Evolutionary conservation across 1,139 yeast species (phyloP).

Genomic region (Scheffersomyces illinoinensis): DNA sequence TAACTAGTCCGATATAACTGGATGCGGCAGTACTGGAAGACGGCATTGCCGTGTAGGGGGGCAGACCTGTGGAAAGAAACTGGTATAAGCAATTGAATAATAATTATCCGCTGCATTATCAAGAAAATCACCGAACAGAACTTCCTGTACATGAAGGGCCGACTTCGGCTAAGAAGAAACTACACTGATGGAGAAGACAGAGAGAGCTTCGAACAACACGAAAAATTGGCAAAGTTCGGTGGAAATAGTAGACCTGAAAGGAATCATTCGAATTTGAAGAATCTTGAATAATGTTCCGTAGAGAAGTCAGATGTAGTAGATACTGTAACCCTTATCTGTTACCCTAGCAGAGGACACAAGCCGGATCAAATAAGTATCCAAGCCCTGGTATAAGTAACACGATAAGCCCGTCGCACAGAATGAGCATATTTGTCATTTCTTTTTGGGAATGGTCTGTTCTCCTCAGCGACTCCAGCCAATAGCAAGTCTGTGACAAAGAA

Average conservation of each 20-base stretch:
- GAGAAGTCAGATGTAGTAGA: not conserved
- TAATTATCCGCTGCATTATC: not conserved
- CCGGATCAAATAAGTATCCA: not conserved
- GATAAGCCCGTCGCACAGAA: not conserved
- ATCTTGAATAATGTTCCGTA: not conserved
- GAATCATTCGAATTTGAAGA: not conserved
- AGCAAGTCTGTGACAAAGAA: not conserved
- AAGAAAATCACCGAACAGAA: not conserved
- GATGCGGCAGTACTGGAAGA: not conserved
- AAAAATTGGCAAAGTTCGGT: not conserved
- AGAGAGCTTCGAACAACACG: not conserved
- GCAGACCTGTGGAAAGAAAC: not conserved
- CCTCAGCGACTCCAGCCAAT: not conserved
- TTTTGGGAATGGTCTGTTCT: not conserved
- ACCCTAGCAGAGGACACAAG: not conserved
- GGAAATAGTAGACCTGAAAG: not conserved
- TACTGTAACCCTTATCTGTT: not conserved
- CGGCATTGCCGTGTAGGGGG: not conserved
- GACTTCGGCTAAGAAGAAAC: constrained; percentile 1
- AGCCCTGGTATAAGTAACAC: not conserved
- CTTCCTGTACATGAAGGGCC: not conserved
- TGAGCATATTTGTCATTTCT: not conserved
- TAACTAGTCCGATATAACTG: not conserved
- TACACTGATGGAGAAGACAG: not conserved
- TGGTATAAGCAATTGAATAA: not conserved